Conservation (phyloP, 2,329 filamentous ascomycete species). For the Drechslera avenae region DNA sequence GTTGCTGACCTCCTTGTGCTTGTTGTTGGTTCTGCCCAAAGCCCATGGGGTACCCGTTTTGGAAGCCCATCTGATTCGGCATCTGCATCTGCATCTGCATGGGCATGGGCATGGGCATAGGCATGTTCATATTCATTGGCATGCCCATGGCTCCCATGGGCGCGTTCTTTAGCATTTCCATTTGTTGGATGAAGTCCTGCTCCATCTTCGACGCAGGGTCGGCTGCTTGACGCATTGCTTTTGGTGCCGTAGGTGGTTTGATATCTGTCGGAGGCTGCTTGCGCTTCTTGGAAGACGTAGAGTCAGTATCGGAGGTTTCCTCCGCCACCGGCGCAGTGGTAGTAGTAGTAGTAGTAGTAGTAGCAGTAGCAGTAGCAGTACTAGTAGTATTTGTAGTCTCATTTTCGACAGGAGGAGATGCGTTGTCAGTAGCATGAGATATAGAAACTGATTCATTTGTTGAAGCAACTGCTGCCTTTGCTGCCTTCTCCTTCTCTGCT, state of each 20-base stretch:
- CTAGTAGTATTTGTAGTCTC: constrained; percentile 31
- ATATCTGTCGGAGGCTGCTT: constrained; percentile 73
- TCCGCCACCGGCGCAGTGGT: constrained; percentile 42
- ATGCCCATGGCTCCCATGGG: constrained; percentile 45
- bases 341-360: constrained; percentile 32
- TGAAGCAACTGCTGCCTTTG: constrained; percentile 34
- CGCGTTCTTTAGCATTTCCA: constrained; percentile 52
- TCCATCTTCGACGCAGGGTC: constrained; percentile 54
- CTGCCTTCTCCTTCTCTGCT: constrained; percentile 46
- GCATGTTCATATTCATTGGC: constrained; percentile 36
- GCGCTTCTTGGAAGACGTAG: constrained; percentile 70
- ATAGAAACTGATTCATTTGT: constrained; percentile 24
- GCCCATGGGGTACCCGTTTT: constrained; percentile 19
- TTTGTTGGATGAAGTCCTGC: constrained; percentile 52
- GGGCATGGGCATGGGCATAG: constrained; percentile 18
- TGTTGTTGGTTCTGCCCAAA: constrained; percentile 11
- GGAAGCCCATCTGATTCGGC: constrained; percentile 3
- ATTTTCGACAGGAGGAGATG: constrained; percentile 27
- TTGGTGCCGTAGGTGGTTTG: constrained; percentile 52
- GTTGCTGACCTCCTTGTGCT: constrained; percentile 7
- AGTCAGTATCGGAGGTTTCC: constrained; percentile 44
- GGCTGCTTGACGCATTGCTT: constrained; percentile 58
- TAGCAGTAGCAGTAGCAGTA: constrained; percentile 28
- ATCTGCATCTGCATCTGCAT: constrained; percentile 21
- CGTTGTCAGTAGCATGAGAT: constrained; percentile 17